A percentile compares a stretch with the other conserved stretches of the same genome.
phyloP scores from a whole-genome alignment of 177 flowering plant species.

The Vitis hybrid region DNA sequence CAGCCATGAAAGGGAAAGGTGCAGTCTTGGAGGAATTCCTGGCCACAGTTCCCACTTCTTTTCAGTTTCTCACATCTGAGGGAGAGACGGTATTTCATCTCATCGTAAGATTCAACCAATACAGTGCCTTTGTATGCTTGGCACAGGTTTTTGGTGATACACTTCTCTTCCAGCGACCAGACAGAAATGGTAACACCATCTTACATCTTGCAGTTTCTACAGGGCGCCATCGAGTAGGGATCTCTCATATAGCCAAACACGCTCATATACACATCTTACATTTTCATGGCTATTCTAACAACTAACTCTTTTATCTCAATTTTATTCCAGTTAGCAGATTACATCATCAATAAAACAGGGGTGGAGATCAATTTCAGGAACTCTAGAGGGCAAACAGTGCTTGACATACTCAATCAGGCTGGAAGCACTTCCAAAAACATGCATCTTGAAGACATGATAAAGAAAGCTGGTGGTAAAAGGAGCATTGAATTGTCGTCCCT shows the following conservation, averaged over 20 bases:
- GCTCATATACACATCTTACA: no score
- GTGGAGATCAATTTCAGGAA: neutral
- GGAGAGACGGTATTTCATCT: constrained; percentile 17
- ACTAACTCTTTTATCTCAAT: no score
- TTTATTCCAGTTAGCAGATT: constrained; percentile 2
- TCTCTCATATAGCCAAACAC: no score
- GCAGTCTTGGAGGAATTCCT: neutral
- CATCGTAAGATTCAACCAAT: neutral
- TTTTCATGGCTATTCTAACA: neutral
- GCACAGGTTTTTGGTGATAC: neutral
- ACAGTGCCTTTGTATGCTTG: no score
- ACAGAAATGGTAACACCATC: neutral
- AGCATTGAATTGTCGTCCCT: neutral
- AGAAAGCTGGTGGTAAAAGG: neutral
- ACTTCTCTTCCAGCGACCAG: neutral
- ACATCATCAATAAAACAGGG: neutral
- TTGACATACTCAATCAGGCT: neutral
- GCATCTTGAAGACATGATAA: neutral
- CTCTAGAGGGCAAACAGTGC: neutral
- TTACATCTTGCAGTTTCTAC: constrained; percentile 1
- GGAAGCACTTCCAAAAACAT: neutral
- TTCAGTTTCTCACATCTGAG: neutral
- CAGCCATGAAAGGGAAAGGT: neutral
- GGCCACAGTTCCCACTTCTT: neutral
- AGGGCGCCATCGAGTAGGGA: neutral